Evolutionary conservation across 345 rosid species (phyloP).

Genomic region (Gossypium anomalum): DNA sequence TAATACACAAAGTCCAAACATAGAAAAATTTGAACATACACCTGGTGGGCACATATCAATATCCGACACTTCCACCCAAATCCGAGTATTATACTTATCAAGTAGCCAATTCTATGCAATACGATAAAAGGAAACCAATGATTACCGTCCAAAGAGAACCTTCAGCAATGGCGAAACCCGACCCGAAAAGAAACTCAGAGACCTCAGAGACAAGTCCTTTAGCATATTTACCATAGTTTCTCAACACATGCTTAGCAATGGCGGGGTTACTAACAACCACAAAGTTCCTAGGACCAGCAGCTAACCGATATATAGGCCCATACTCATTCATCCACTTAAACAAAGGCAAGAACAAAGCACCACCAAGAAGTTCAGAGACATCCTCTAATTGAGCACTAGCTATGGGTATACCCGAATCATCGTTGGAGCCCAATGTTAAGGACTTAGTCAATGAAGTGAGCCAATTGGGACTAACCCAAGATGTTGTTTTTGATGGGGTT

Average conservation of each 20-base stretch:
- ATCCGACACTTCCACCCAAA: background rate
- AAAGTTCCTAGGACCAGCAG: constrained; percentile 86
- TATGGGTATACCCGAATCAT: constrained; percentile 78
- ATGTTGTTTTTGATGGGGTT: constrained; percentile 32
- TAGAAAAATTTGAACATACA: background rate
- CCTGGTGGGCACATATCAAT: background rate
- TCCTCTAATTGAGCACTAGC: constrained; percentile 88
- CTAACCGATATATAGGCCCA: constrained; percentile 89
- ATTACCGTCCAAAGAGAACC: constrained; percentile 90
- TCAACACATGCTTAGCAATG: constrained; percentile 80
- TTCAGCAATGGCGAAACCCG: constrained; percentile 91
- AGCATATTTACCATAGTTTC: constrained; percentile 75
- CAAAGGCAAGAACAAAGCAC: constrained; percentile 87
- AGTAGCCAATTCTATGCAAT: background rate
- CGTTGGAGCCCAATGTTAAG: constrained; percentile 41
- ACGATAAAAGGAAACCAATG: background rate
- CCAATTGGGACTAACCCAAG: constrained; percentile 96
- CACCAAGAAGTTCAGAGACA: constrained; percentile 87
- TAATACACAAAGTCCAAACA: background rate
- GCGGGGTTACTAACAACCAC: constrained; percentile 88
- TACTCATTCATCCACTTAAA: constrained; percentile 89
- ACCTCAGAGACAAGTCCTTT: constrained; percentile 94
- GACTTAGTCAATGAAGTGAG: constrained; percentile 74
- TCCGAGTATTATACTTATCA: background rate
- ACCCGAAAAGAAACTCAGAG: constrained; percentile 82